A percentile compares a stretch with the other conserved stretches of the same genome.
Evolutionary conservation across 768 basidiomycete species (phyloP).

Genomic region (Clathrus columnatus): DNA sequence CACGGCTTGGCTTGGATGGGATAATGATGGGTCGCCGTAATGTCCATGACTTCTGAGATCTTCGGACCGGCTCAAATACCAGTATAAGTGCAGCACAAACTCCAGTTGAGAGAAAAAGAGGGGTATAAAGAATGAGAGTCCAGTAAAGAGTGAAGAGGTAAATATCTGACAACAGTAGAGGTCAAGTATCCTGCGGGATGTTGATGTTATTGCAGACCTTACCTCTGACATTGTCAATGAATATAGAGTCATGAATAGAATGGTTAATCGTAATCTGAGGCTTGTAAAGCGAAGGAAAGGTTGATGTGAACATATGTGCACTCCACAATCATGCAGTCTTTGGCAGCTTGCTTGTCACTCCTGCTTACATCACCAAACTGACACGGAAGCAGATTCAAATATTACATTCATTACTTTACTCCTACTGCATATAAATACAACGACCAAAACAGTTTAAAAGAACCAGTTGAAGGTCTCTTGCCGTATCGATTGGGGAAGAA

Average conservation of each 20-base stretch:
- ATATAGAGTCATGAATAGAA: background rate
- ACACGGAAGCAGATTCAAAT: background rate
- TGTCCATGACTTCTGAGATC: background rate
- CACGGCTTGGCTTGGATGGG: background rate
- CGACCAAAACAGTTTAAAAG: background rate
- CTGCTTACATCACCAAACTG: too few species aligned
- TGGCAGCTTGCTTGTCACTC: too few species aligned
- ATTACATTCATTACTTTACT: background rate
- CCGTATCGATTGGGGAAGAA: background rate
- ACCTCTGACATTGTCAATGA: conserved; percentile 5
- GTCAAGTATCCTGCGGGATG: background rate
- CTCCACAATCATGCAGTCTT: too few species aligned
- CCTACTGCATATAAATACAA: background rate
- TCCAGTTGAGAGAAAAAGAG: conserved; percentile 4
- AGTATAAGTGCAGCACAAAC: conserved; percentile 2
- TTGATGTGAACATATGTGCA: background rate
- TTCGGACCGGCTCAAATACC: background rate
- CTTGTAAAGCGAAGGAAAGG: conserved; percentile 6
- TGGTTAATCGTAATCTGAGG: conserved; percentile 2
- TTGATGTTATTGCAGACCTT: background rate
- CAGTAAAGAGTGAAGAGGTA: conserved; percentile 9
- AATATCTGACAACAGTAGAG: background rate
- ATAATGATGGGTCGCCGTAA: background rate
- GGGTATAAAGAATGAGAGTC: conserved; percentile 7
- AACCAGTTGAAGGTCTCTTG: background rate